Percentiles rank a stretch among this genome's conserved stretches.
These are phyloP conservation scores for Venustampulla echinocandica DNA, from an alignment of 495 filamentous ascomycete genomes.

Conservation along the genomic window DNA sequence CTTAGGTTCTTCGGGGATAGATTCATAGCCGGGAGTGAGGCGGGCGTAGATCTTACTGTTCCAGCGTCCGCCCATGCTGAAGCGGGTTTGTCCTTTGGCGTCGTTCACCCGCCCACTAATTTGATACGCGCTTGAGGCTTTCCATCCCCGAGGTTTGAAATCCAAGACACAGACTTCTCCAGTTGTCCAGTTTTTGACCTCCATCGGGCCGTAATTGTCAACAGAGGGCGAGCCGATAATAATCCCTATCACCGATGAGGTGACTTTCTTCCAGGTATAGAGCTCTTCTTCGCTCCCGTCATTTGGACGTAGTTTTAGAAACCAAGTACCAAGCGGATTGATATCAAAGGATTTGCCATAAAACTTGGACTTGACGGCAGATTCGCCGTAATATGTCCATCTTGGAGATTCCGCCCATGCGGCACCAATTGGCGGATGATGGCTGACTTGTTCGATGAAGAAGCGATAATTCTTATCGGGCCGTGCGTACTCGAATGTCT, in stretches of 20 bases:
- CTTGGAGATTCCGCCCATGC: conserved; percentile 86
- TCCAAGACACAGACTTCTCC: conserved; percentile 85
- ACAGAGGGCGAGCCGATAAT: conserved; percentile 93
- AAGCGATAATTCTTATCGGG: conserved; percentile 97
- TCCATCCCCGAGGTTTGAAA: conserved; percentile 95
- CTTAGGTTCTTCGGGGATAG: conserved; percentile 48
- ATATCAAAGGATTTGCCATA: conserved; percentile 97
- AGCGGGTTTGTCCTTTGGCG: conserved; percentile 60
- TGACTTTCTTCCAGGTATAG: conserved; percentile 99
- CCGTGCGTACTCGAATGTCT: conserved; percentile 92
- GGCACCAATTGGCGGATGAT: conserved; percentile 92
- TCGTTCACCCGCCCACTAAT: conserved; percentile 79
- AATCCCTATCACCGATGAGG: conserved; percentile 93
- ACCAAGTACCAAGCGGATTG: conserved; percentile 95
- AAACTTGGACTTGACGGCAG: conserved; percentile 94
- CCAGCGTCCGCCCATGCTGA: conserved; percentile 90
- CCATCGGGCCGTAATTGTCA: conserved; percentile 98
- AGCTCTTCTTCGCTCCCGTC: conserved; percentile 73
- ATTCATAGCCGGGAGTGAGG: conserved; percentile 83
- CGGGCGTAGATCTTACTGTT: conserved; percentile 96
- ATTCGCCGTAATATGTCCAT: conserved; percentile 98
- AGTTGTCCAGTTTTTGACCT: conserved; percentile 93
- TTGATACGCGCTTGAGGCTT: conserved; percentile 79
- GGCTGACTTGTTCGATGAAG: conserved; percentile 97
- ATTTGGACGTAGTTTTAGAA: conserved; percentile 73